phyloP scores from a whole-genome alignment of 441 rosid genomes.

The Populus hybrid region DNA sequence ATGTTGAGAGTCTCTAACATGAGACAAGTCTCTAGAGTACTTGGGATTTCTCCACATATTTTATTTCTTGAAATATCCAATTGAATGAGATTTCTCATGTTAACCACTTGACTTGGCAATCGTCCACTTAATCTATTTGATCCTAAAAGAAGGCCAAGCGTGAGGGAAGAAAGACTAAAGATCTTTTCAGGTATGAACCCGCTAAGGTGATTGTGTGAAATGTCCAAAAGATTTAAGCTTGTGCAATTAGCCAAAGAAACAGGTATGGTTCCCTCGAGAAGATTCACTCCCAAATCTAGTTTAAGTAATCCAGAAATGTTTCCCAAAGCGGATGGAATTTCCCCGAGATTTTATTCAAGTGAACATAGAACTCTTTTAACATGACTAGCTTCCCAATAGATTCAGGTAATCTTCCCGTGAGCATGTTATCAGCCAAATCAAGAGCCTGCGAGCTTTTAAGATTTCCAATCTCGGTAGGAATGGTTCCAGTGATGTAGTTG shows the following conservation, averaged over 20 bases:
- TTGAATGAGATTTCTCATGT: neutral
- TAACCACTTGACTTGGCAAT: neutral
- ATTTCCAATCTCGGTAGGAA: slow-evolving; percentile 1
- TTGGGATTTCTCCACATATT: neutral
- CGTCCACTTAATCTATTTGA: neutral
- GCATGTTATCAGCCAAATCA: neutral
- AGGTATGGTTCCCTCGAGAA: slow-evolving; percentile 1
- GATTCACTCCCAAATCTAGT: neutral
- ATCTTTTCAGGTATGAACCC: neutral
- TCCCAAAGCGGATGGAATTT: neutral
- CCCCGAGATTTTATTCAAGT: neutral
- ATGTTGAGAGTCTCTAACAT: neutral
- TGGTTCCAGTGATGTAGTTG: neutral
- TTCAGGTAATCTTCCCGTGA: neutral
- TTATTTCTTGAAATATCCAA: neutral
- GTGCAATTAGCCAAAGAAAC: neutral
- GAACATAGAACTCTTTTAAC: neutral
- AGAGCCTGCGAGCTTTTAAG: neutral
- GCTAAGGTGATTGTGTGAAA: neutral
- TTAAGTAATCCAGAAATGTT: neutral
- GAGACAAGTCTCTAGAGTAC: neutral
- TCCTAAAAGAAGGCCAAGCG: neutral
- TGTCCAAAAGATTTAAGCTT: neutral
- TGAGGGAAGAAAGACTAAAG: neutral
- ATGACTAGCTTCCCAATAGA: neutral